Base-by-base conservation (phyloP, 2,329 filamentous ascomycete genomes). In the Diaporthe capsici region DNA sequence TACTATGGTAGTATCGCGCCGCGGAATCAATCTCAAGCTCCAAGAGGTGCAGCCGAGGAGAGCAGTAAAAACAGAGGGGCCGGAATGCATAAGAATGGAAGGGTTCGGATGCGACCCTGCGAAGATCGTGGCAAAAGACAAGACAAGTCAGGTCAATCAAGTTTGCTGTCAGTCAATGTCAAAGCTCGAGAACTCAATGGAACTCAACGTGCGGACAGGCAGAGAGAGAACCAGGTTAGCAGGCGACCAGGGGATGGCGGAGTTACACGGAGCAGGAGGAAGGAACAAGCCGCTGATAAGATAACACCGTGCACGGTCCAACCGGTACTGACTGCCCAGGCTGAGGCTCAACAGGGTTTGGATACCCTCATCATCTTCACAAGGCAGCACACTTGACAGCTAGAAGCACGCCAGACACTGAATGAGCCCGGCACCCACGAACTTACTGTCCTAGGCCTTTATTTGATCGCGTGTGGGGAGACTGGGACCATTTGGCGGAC, bases 121-220 rank as follows among this genome's bases (percentile, higher is more conserved):
- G 13, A 37, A 34, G 44, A 67, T n/a, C 28, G 63, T 67, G 63
- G 63, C 63, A 67, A 68, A 49, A 63, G 61, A 65, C 61, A 47
- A 68, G 47, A 68, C 63, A 53, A 65, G 39, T 44, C 60, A 63
- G 25, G 39, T 31, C 44, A 65, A 20, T 22, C 44, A 51, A 37
- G 28, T 37, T 51, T 20, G 13, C 47, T 68, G 63, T 68, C 63
- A 68, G 28, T 63, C 60, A 37, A 22, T 37, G 47, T 53, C 28
- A 68, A 39, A 39, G 63, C 44, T 25, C 39, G 44, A 31, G 31
- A 37, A n/a, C 39, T 51, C 44, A 25, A 67, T 44, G 61, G 31
- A 25, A 15, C 39, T 51, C 47, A 53, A 67, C 63, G 63, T 67
- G 60, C 60, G 47, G 25, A 49, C 42, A 67, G 12, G 42, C 12